A percentile compares a stretch with the other conserved stretches of the same genome.
phyloP scores from a whole-genome alignment of 768 basidiomycete species.

The Boletellus ananas region DNA sequence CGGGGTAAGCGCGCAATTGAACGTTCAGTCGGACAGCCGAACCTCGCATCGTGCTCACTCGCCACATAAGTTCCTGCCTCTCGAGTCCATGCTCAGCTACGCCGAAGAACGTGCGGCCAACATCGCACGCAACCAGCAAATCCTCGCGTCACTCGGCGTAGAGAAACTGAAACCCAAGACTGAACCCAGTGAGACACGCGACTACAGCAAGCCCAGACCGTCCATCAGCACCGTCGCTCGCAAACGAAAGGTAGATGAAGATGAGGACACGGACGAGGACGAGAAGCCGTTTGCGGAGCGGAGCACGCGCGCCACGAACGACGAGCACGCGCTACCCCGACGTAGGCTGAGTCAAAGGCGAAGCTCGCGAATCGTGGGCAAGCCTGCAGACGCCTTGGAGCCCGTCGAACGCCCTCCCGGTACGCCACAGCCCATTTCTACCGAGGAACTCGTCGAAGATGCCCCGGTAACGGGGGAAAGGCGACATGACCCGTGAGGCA shows the following conservation, averaged over 20 bases:
- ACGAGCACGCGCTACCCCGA: constrained; percentile 17
- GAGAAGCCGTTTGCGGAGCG: constrained; percentile 28
- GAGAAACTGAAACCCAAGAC: constrained; percentile 37
- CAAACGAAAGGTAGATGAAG: constrained; percentile 40
- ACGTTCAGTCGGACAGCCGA: no score
- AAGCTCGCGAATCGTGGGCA: constrained; percentile 63
- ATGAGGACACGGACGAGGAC: constrained; percentile 23
- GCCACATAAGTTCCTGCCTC: not conserved
- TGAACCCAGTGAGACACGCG: constrained; percentile 44
- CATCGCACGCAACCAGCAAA: constrained; percentile 40
- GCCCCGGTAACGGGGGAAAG: constrained; percentile 31
- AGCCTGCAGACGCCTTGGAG: constrained; percentile 45
- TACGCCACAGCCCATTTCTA: constrained; percentile 36
- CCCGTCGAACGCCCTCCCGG: constrained; percentile 36
- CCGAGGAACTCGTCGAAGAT: constrained; percentile 34
- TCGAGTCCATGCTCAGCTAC: constrained; percentile 22
- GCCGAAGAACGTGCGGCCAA: constrained; percentile 34
- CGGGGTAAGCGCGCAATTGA: no score
- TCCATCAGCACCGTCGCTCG: constrained; percentile 11
- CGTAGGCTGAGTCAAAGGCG: constrained; percentile 43
- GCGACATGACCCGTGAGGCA: constrained; percentile 31
- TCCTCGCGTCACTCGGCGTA: constrained; percentile 44
- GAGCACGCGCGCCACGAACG: constrained; percentile 11
- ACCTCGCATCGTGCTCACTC: no score
- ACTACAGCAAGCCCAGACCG: constrained; percentile 5